Evolutionary conservation across 75 land plant species (phyloP).

Genomic region (Cunninghamia lanceolata): DNA sequence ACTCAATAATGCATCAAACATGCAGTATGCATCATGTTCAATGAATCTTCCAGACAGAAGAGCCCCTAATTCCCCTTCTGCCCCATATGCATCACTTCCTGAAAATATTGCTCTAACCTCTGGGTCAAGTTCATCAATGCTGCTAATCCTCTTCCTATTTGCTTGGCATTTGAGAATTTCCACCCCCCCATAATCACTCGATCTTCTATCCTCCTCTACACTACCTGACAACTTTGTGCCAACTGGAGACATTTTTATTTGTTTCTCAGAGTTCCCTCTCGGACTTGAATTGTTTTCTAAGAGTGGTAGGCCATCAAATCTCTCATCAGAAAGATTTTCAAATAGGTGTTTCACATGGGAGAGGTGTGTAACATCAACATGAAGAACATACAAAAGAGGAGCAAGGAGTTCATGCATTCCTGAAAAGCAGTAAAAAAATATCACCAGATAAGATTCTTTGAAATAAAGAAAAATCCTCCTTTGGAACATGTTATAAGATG

Average conservation of each 20-base stretch:
- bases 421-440: slow-evolving; percentile 21
- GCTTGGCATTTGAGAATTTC: slow-evolving; percentile 16
- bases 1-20: slow-evolving; percentile 85
- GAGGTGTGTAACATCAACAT: slow-evolving; percentile 68
- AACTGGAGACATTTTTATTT: slow-evolving; percentile 6
- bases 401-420: slow-evolving; percentile 98
- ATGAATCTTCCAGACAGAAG: slow-evolving; percentile 77
- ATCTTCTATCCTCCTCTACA: slow-evolving; percentile 5
- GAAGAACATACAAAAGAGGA: slow-evolving; percentile 84
- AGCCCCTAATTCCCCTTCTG: slow-evolving; percentile 90
- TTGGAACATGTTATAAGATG: background rate
- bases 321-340: slow-evolving; percentile 75
- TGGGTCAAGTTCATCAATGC: slow-evolving; percentile 55
- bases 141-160: slow-evolving; percentile 13
- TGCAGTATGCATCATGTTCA: slow-evolving; percentile 94
- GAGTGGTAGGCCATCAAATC: slow-evolving; percentile 58
- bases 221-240: background rate
- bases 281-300: slow-evolving; percentile 3
- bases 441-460: background rate
- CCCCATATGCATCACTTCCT: slow-evolving; percentile 84
- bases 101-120: slow-evolving; percentile 55
- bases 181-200: background rate
- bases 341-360: slow-evolving; percentile 50
- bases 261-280: slow-evolving; percentile 8
- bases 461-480: background rate